These are phyloP conservation scores for Exsudoporus floridanus DNA, from an alignment of 1,284 basidiomycete genomes.

Conservation along the genomic window DNA sequence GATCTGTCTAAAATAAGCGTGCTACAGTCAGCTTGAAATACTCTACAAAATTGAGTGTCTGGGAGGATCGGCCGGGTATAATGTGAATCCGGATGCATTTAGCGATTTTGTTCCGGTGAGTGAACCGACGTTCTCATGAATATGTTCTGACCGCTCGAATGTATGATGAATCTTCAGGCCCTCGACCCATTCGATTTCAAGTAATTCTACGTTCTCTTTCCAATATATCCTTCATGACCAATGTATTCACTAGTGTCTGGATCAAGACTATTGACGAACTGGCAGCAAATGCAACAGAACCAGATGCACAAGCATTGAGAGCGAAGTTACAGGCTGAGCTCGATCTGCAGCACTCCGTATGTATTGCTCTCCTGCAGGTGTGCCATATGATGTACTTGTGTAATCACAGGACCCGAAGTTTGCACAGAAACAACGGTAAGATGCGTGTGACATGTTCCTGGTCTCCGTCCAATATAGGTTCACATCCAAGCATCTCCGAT, in stretches of 20 bases:
- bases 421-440: slow-evolving; percentile 4
- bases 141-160: neutral
- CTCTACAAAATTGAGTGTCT: slow-evolving; percentile 2
- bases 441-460: neutral
- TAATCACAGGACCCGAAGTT: neutral
- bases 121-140: neutral
- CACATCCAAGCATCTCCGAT: neutral
- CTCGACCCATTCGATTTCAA: slow-evolving; percentile 1
- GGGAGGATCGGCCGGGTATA: slow-evolving; percentile 1
- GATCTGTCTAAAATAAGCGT: neutral
- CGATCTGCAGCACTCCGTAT: slow-evolving; percentile 2
- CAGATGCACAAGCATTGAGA: neutral
- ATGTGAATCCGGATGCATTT: neutral
- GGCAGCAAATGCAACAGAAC: neutral
- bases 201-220: neutral
- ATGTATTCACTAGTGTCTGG: neutral
- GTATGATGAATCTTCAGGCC: neutral
- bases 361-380: neutral
- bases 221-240: neutral
- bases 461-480: neutral
- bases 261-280: neutral
- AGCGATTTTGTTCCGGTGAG: slow-evolving; percentile 1
- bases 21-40: neutral
- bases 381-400: neutral
- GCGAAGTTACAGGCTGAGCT: slow-evolving; percentile 3